Evolutionary conservation across 768 basidiomycete genomes (phyloP), one percentile per base, ranked within the genome.

Genomic region (Tephrocybe rancida): DNA sequence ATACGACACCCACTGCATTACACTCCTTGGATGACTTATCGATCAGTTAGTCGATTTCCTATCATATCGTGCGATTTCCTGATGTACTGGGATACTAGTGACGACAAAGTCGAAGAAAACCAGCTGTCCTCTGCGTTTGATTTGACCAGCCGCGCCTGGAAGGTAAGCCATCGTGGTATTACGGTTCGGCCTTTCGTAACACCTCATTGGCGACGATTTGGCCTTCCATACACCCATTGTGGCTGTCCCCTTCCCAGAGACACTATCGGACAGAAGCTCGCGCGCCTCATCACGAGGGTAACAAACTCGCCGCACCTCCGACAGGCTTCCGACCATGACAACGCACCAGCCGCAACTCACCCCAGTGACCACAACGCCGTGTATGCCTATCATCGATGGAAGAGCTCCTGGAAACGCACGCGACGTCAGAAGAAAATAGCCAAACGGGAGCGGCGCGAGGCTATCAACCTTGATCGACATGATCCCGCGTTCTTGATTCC

Each of bases 221-320:
- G 29, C 7, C 29, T 30, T 30, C 29, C 29, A 63, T 86, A 86
- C 65, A 75, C 67, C 51, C 75, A 78, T 55, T 86, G 84, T 51
- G 84, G 83, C 4, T 84, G 84, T 60, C 71, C 78, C 0, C 62
- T 70, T 4, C 74, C 77, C 0, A 76, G 74, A 5, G 72, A 73
- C 29, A 73, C 70, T 10, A 64, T 79, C 16, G 65, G 70, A 5
- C 70, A 77, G 55, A 70, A 64, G 44, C 62, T 82, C 35, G 56
- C 67, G 5, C 76, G 73, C 11, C 56, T 67, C 18, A 50, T 66
- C 50, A 46, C n/a, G 18, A 29, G 46, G 25, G 56, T 37, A 37
- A 49, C 16, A 27, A 45, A 45, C 60, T 59, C 19, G 64, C 66
- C 1, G 66, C 71, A 16, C 66, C 67, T 46, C 68, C 75, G 26